phyloP scores from a whole-genome alignment of 116 monocot genomes.

The Thalassia testudinum region DNA sequence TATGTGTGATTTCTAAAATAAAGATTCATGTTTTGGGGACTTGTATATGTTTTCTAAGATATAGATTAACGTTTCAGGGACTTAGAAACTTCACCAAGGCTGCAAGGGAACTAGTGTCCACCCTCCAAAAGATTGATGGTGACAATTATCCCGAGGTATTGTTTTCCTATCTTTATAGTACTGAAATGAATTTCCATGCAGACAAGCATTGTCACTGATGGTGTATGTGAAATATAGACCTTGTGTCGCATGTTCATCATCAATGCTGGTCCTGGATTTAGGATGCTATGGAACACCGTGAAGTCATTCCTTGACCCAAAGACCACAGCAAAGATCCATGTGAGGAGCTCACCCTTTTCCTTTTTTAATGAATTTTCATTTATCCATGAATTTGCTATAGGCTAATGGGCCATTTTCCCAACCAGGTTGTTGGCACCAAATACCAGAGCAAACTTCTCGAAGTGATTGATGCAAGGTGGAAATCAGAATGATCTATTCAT shows the following conservation, averaged over 20 bases:
- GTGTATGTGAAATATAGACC: conserved; percentile 29
- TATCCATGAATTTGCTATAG: neutral
- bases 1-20: too few species aligned
- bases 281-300: conserved; percentile 62
- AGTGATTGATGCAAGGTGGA: conserved; percentile 32
- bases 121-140: conserved; percentile 54
- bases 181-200: neutral
- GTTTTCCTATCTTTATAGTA: neutral
- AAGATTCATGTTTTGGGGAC: too few species aligned
- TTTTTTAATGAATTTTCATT: too few species aligned
- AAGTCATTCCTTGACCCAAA: conserved; percentile 77
- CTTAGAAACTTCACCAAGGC: conserved; percentile 57
- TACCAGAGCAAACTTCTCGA: conserved; percentile 35
- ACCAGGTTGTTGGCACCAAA: conserved; percentile 36
- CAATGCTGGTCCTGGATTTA: conserved; percentile 75
- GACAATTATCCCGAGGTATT: conserved; percentile 73
- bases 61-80: conserved; percentile 9
- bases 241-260: conserved; percentile 71
- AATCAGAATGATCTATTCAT: neutral
- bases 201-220: neutral
- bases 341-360: neutral
- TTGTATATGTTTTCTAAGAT: too few species aligned
- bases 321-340: conserved; percentile 68
- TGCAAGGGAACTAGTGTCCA: conserved; percentile 47
- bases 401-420: neutral